phyloP scores from a whole-genome alignment of 345 rosid species.

The Brassica carinata region DNA sequence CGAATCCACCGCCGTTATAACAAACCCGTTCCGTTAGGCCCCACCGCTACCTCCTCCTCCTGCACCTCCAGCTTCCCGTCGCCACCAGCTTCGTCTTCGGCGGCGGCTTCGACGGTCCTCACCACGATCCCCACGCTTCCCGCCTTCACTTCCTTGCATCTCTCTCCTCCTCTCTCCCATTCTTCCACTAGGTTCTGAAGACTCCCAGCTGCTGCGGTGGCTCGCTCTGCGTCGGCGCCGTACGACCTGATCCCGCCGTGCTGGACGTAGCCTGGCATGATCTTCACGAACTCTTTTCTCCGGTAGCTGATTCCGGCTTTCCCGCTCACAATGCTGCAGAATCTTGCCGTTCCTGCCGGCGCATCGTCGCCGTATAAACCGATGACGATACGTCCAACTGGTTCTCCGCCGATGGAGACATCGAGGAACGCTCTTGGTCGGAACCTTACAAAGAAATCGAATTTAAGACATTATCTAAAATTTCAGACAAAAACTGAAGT shows the following conservation, averaged over 20 bases:
- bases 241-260: slow-evolving; percentile 88
- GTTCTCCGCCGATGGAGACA: slow-evolving; percentile 69
- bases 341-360: slow-evolving; percentile 68
- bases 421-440: slow-evolving; percentile 72
- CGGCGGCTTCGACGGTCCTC: slow-evolving; percentile 75
- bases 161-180: slow-evolving; percentile 65
- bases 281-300: slow-evolving; percentile 82
- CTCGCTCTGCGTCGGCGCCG: slow-evolving; percentile 80
- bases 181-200: slow-evolving; percentile 53
- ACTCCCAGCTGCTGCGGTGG: slow-evolving; percentile 58
- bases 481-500: neutral
- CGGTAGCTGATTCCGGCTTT: slow-evolving; percentile 83
- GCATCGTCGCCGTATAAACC: slow-evolving; percentile 65
- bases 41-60: slow-evolving; percentile 60
- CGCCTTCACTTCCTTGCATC: slow-evolving; percentile 53
- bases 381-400: slow-evolving; percentile 68
- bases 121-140: slow-evolving; percentile 75
- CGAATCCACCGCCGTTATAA: slow-evolving; percentile 65
- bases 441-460: slow-evolving; percentile 18
- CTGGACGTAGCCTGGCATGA: slow-evolving; percentile 80
- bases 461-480: neutral
- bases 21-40: slow-evolving; percentile 82
- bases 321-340: slow-evolving; percentile 69
- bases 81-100: slow-evolving; percentile 86
- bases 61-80: slow-evolving; percentile 70